Base-by-base conservation (phyloP, 177 flowering plant species). In the Viscum album region DNA sequence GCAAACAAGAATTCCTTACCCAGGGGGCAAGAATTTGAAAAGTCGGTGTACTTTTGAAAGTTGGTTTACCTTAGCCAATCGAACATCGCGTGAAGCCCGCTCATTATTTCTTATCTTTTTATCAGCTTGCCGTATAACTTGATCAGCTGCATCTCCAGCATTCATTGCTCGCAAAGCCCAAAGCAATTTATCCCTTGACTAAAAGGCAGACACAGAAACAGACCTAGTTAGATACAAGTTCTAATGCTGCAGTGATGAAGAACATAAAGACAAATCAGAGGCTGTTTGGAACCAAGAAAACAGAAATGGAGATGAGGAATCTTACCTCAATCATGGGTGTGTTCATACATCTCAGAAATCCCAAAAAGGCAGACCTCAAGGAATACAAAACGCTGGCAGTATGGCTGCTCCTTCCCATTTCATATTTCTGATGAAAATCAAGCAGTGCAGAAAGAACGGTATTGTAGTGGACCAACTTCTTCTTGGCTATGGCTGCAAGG, bases 101-200 rank as follows among this genome's bases (percentile, higher is more conserved):
- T 95, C 99, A 72, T 67, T 71, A 72, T 76, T 83, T 77, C 79
- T 95, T 34, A 89, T 70, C 76, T 88, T 77, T 79, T 89, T 95
- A 71, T 88, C 97, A 75, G 88, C 89, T 79, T 90, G 96, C 67
- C 99, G 80, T 66, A 92, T 77, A 70, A 82, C 96, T 76, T 95
- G 99, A 79, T 92, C 99, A 77, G 95, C 98, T 37, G 92, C 97
- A 78, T 92, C 99, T 54, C 95, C 99, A 74, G 98, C 98, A 88
- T 92, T 92, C 87, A 90, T 87, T 71, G 85, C 83, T 45, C 91
- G 86, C 74, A 96, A 75, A 36, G 81, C 84, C 79, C 84, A 82
- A 24, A 96, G 71, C 79, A 96, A 79, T 73, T 72, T 85, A 58
- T 96, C 99, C 77, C 97, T 88, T 59, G 98, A 87, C 99, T 96